A percentile compares a stretch with the other conserved stretches of the same genome.
These are phyloP conservation scores for Phlebiopsis gigantea DNA, from an alignment of 768 basidiomycete species.

Conservation along the genomic window DNA sequence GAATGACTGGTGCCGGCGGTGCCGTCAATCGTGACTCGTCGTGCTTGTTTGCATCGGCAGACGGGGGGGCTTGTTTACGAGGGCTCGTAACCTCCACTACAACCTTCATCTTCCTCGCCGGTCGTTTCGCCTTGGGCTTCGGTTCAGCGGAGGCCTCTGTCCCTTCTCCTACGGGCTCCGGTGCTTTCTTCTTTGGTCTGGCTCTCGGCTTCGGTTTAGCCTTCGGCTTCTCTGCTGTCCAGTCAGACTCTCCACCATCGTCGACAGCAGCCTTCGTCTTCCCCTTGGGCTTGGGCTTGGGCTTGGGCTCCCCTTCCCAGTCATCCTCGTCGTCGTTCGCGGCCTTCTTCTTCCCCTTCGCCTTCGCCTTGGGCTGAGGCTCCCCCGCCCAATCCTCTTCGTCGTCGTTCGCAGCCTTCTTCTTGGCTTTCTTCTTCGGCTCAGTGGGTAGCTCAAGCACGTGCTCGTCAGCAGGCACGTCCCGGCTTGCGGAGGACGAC, in stretches of 20 bases:
- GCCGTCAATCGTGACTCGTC: not conserved
- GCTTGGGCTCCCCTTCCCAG: not conserved
- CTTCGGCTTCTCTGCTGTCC: constrained; percentile 14
- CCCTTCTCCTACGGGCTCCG: not conserved
- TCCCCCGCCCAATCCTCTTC: not conserved
- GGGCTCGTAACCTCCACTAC: constrained; percentile 4
- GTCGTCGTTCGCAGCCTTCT: not conserved
- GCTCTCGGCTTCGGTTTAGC: constrained; percentile 14
- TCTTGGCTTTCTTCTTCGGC: not conserved
- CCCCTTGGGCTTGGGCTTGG: constrained; percentile 16
- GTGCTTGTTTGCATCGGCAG: not conserved
- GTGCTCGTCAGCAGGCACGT: not conserved
- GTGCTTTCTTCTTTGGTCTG: constrained; percentile 10
- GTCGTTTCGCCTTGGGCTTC: constrained; percentile 9
- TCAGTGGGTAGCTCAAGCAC: too few relatives aligned
- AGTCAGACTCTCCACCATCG: constrained; percentile 20
- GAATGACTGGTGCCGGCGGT: not conserved
- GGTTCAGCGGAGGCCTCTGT: not conserved
- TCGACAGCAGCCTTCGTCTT: constrained; percentile 16
- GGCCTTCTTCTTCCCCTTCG: constrained; percentile 2
- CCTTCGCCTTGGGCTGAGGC: not conserved
- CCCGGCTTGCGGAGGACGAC: constrained; percentile 6
- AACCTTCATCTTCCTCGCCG: constrained; percentile 10
- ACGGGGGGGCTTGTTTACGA: not conserved
- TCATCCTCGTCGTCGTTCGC: constrained; percentile 6